Evolutionary conservation across 768 basidiomycete genomes (phyloP), one percentile per base, ranked within the genome.

Genomic region (Tephrocybe sp.): DNA sequence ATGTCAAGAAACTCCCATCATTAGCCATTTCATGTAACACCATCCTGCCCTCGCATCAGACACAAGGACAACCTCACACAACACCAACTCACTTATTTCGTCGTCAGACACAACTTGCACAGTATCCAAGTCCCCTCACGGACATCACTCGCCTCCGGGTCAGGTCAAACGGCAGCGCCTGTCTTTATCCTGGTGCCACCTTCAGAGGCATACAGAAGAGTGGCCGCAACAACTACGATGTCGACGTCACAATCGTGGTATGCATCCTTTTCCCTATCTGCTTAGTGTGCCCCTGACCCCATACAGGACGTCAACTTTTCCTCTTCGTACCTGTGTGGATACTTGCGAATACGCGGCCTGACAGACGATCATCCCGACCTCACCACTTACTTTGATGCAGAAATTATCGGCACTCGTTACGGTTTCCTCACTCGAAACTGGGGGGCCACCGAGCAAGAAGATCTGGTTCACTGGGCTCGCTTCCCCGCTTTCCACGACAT

Each of bases 301-400:
- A 47, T 36, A 35, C 19, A 62, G 92, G 91, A 96, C 56, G 92
- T 97, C 60, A 89, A 96, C 66, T 88, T 97, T 59, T 69, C 84
- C 2, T 82, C 86, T 12, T 93, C 94, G 0, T 87, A 84, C 53
- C 75, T 98, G 13, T 92, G 87, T 58, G 96, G 96, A 18, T 96
- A 95, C 65, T 84, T 98, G 32, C 85, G 89, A 51, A 98, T 98
- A 64, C 86, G 87, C 15, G 92, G 92, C 24, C 72, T 98, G 43
- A 98, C 95, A 32, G 85, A 95, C 57, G 89, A 96, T 61, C 94
- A 92, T 82, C 95, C 95, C 13, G 90, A 95, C 66, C 79, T 98
- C 34, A 97, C 94, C 5, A 98, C 95, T 2, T 97, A 93, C 63
- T 98, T 98, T 67, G 92, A 94, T 61, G 95, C 94, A 40, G 92